These are phyloP conservation scores for Nymphaea colorata DNA, from an alignment of 164 flowering plant species.

Conservation along the genomic window DNA sequence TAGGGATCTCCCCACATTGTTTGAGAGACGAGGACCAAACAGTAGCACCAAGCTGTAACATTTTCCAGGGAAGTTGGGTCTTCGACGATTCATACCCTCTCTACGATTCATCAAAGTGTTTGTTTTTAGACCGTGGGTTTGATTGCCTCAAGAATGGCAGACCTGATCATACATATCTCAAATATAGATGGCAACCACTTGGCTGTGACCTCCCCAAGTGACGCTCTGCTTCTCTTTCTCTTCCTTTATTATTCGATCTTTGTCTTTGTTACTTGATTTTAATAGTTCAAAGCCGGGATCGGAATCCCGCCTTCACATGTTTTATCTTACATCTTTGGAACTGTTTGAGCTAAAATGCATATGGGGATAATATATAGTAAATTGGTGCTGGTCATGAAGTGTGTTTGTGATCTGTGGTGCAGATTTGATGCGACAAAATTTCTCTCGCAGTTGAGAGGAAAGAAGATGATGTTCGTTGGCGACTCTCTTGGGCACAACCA, in stretches of 20 bases:
- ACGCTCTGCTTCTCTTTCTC: background rate
- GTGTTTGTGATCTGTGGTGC: conserved; percentile 2
- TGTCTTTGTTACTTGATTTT: background rate
- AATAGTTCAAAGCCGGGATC: too few species aligned
- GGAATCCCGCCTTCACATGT: too few species aligned
- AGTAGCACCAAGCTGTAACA: conserved; percentile 25
- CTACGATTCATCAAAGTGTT: conserved; percentile 48
- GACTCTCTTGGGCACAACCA: conserved; percentile 70
- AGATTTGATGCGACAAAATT: conserved; percentile 67
- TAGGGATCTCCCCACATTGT: too few species aligned
- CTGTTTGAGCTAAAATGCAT: too few species aligned
- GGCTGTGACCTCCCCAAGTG: conserved; percentile 67
- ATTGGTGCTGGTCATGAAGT: too few species aligned
- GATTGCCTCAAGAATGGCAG: conserved; percentile 64
- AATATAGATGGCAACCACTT: conserved; percentile 74
- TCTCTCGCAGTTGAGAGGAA: conserved; percentile 54
- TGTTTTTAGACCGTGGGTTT: conserved; percentile 71
- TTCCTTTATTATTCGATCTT: too few species aligned
- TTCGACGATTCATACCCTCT: conserved; percentile 59
- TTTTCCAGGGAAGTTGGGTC: conserved; percentile 69
- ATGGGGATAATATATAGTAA: too few species aligned
- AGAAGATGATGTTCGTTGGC: conserved; percentile 84
- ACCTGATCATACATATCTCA: conserved; percentile 52
- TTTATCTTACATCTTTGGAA: too few species aligned
- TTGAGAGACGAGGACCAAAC: too few species aligned